These are phyloP conservation scores for Arbutus unedo DNA, from an alignment of 148 eudicot species.

Conservation along the genomic window DNA sequence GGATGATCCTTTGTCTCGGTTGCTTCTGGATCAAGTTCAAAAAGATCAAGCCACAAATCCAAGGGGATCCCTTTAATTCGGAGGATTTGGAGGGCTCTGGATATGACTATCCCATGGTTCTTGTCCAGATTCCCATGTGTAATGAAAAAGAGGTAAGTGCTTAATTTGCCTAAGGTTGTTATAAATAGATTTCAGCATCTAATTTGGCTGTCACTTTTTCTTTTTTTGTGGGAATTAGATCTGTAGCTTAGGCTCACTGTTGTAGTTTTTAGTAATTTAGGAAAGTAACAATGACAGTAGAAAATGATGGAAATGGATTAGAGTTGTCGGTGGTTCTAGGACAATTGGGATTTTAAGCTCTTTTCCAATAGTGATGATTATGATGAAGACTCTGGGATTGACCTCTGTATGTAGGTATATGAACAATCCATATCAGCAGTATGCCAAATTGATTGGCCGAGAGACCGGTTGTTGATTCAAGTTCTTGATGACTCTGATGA, in stretches of 20 bases:
- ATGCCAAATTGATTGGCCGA: constrained; percentile 76
- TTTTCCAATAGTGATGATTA: not conserved
- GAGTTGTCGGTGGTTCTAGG: not conserved
- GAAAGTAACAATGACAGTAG: not conserved
- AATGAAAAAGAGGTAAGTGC: constrained; percentile 52
- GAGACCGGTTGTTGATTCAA: constrained; percentile 50
- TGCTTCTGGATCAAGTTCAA: constrained; percentile 53
- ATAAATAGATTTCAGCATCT: not conserved
- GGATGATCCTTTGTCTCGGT: constrained; percentile 52
- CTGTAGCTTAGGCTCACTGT: constrained; percentile 5
- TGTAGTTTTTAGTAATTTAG: not conserved
- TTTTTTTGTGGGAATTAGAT: not conserved
- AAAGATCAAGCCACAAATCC: constrained; percentile 40
- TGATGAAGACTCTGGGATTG: constrained; percentile 14
- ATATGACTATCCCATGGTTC: constrained; percentile 46
- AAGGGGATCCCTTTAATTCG: constrained; percentile 30
- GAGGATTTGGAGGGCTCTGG: constrained; percentile 42
- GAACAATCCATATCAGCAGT: constrained; percentile 69
- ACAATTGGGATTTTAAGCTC: not conserved
- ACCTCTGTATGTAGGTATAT: constrained; percentile 48
- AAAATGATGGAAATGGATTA: constrained; percentile 4
- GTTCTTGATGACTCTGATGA: constrained; percentile 74
- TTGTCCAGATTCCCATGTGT: constrained; percentile 65
- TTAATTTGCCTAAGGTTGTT: not conserved
- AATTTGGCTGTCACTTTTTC: not conserved